Percentiles rank a stretch among this genome's conserved stretches.
Conservation (phyloP, 768 basidiomycete species). For the Strobilomyces confusus region DNA sequence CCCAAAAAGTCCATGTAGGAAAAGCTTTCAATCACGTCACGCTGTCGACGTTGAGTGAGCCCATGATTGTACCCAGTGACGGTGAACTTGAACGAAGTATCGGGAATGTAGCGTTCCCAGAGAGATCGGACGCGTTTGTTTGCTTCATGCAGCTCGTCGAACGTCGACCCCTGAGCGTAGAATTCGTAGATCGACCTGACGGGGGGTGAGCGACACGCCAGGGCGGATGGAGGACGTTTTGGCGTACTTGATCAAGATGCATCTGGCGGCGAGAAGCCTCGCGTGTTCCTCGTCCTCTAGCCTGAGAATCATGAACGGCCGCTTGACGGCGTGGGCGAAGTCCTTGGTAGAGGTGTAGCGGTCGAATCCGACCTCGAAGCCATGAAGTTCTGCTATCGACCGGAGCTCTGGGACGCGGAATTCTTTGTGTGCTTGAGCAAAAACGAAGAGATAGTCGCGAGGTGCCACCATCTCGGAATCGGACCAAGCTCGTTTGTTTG, state of each 20-base stretch:
- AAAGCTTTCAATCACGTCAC: slow-evolving; percentile 71
- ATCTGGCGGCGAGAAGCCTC: slow-evolving; percentile 64
- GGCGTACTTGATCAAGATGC: slow-evolving; percentile 78
- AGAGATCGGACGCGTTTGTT: slow-evolving; percentile 41
- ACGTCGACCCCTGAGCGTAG: slow-evolving; percentile 66
- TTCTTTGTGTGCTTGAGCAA: slow-evolving; percentile 77
- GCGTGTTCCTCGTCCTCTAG: slow-evolving; percentile 74
- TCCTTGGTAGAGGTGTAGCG: slow-evolving; percentile 39
- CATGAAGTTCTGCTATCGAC: slow-evolving; percentile 72
- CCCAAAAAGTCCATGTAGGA: slow-evolving; percentile 81
- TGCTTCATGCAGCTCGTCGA: slow-evolving; percentile 62
- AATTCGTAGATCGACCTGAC: slow-evolving; percentile 73
- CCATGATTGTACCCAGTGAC: slow-evolving; percentile 74
- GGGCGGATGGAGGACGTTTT: neutral
- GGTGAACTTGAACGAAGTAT: slow-evolving; percentile 79
- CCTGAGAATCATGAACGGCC: slow-evolving; percentile 72
- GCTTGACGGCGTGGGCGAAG: slow-evolving; percentile 41
- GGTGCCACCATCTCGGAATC: too few relatives aligned
- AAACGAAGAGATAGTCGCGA: slow-evolving; percentile 57
- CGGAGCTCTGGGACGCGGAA: slow-evolving; percentile 82
- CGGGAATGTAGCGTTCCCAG: slow-evolving; percentile 57
- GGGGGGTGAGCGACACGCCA: neutral
- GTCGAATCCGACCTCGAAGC: slow-evolving; percentile 52
- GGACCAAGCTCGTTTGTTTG: slow-evolving; percentile 3
- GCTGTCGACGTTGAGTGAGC: slow-evolving; percentile 64